Evolutionary conservation across 768 basidiomycete species (phyloP), one percentile per base, ranked within the genome.

Genomic region (Glaciozyma martinii): DNA sequence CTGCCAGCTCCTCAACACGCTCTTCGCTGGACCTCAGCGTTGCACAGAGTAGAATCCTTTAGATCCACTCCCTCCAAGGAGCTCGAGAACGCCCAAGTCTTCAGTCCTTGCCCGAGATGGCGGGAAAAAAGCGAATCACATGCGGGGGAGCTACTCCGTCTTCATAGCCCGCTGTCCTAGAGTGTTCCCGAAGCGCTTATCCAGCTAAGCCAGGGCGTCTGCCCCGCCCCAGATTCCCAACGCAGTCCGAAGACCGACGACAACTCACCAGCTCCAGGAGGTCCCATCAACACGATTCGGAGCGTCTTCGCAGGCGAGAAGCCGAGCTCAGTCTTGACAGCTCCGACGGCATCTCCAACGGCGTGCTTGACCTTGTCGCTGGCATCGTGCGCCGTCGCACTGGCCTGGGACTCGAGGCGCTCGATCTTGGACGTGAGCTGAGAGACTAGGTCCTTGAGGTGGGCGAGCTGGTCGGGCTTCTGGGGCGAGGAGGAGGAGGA

Each of bases 341-440:
- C 61, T 52, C 71, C 59, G 32, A 70, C 70, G 16, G 75, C 71
- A 50, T 72, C 73, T n/a, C 57, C 59, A 29, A 64, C 37, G 52
- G 66, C 70, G 32, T 29, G 10, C 56, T 53, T 52, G 46, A 59
- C 65, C 37, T 40, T 40, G 37, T 40, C 37, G 12, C 10, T 40
- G 10, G 37, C 37, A 6, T 56, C 47, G 5, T 0, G 12, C 19
- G 59, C 61, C 15, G 70, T 60, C 13, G 68, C 60, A 8, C 63
- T 30, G n/a, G 78, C 80, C 76, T 83, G 85, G 21, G 78, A 76
- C 81, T 98, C 94, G 66, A 97, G 81, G 44, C 80, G 74, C 62
- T 79, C 72, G 75, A 99, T 97, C 81, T 98, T 98, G 62, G 85
- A 85, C 73, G 89, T 88, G 64, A 99, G 83, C 80, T 97, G 90